phyloP scores from a whole-genome alignment of 805 yeast species.

The Wickerhamiella lipophila region DNA sequence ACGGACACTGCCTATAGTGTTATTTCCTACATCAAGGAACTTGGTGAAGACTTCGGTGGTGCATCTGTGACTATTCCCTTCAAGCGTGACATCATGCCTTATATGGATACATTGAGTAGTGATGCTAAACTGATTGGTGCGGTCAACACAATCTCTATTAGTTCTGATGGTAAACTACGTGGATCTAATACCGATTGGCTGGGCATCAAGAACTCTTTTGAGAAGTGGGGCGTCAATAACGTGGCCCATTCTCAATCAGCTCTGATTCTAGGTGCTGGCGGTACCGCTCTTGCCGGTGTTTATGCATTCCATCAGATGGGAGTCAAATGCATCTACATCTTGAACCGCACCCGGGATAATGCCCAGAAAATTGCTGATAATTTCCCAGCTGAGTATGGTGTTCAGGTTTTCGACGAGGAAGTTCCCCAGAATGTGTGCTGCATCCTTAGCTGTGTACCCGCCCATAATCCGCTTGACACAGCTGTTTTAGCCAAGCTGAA shows the following conservation, averaged over 20 bases:
- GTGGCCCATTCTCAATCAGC: constrained; percentile 37
- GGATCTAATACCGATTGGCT: constrained; percentile 97
- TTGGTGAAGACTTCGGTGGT: constrained; percentile 61
- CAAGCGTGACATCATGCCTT: constrained; percentile 64
- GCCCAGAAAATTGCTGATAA: constrained; percentile 43
- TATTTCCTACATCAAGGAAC: constrained; percentile 36
- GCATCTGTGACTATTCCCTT: constrained; percentile 89
- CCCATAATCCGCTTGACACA: constrained; percentile 15
- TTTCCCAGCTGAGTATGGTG: constrained; percentile 49
- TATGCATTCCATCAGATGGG: constrained; percentile 75
- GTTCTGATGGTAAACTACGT: constrained; percentile 36
- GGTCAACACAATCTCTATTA: constrained; percentile 69
- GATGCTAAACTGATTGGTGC: constrained; percentile 84
- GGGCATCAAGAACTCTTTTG: constrained; percentile 65
- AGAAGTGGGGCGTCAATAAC: constrained; percentile 42
- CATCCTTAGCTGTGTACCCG: constrained; percentile 24
- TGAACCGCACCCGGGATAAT: constrained; percentile 67
- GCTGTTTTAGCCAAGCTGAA: constrained; percentile 12
- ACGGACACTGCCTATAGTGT: constrained; percentile 51
- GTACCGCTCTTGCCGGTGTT: constrained; percentile 90
- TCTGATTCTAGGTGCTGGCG: constrained; percentile 90
- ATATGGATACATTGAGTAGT: constrained; percentile 52
- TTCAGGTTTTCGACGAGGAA: constrained; percentile 48
- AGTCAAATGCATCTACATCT: constrained; percentile 57
- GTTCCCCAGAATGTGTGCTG: constrained; percentile 46